phyloP scores from a whole-genome alignment of 2,329 filamentous ascomycete species.

The Pseudocercospora fijiensis region DNA sequence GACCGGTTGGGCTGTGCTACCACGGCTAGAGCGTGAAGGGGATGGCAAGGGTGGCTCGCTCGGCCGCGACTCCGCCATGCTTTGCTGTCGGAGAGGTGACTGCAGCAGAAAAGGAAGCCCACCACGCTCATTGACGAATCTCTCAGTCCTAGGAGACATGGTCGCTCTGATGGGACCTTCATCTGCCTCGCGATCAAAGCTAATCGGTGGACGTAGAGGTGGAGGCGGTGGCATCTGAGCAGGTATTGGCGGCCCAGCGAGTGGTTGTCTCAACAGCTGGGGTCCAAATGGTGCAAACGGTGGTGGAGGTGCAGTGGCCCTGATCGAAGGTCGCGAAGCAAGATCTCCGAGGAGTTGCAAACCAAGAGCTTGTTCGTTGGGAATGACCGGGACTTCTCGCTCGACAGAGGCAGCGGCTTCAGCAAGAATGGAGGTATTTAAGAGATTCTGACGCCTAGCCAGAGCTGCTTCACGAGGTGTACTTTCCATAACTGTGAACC shows the following conservation, averaged over 20 bases:
- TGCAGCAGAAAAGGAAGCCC: conserved; percentile 11
- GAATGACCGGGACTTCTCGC: conserved; percentile 31
- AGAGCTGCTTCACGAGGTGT: conserved; percentile 44
- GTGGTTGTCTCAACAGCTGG: conserved; percentile 1
- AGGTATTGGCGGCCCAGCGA: conserved; percentile 7
- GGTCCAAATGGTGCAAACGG: conserved; percentile 8
- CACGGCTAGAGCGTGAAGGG: conserved; percentile 4
- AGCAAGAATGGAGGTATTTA: conserved; percentile 36
- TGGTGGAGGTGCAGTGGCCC: conserved; percentile 10
- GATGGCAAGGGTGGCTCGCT: conserved; percentile 11
- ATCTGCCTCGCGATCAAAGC: conserved; percentile 2
- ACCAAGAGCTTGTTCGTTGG: conserved; percentile 45
- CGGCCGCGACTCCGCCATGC: conserved; percentile 3
- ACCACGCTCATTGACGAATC: conserved; percentile 3
- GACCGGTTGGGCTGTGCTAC: neutral
- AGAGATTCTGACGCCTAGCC: conserved; percentile 40
- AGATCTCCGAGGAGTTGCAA: conserved; percentile 37
- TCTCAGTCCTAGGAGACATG: conserved; percentile 7
- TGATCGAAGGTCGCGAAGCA: conserved; percentile 27
- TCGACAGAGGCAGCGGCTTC: conserved; percentile 40
- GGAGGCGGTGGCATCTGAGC: conserved; percentile 20
- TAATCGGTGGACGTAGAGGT: conserved; percentile 8
- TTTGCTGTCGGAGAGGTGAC: neutral
- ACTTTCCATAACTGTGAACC: conserved; percentile 46
- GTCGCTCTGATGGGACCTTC: conserved; percentile 1